Percentiles rank a stretch among this genome's conserved stretches.
These are phyloP conservation scores for Tylopilus sp. DNA, from an alignment of 1,284 basidiomycete species.

Conservation along the genomic window DNA sequence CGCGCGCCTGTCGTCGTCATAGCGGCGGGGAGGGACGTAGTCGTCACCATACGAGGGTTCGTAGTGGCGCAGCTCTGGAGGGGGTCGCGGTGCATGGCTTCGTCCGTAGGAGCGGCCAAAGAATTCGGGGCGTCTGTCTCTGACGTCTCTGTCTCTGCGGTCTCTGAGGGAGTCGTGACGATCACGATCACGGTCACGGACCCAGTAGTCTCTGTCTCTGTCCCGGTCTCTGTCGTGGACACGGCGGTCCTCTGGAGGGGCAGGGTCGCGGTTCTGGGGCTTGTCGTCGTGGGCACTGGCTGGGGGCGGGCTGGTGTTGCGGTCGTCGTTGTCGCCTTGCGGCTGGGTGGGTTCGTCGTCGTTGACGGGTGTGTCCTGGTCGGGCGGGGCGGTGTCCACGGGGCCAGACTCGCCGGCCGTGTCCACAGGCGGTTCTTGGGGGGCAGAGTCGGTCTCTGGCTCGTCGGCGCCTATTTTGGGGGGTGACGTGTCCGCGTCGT, in stretches of 20 bases:
- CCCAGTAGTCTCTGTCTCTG: constrained; percentile 35
- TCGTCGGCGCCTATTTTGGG: constrained; percentile 18
- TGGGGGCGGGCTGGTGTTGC: constrained; percentile 7
- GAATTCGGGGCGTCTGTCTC: constrained; percentile 36
- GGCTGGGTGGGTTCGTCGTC: constrained; percentile 16
- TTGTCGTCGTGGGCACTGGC: constrained; percentile 14
- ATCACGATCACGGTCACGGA: constrained; percentile 32
- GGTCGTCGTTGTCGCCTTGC: constrained; percentile 20
- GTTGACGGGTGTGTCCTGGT: constrained; percentile 15
- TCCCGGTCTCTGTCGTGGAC: constrained; percentile 35
- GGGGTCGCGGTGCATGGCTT: constrained; percentile 42
- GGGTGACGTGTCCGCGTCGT: constrained; percentile 22
- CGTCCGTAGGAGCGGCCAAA: constrained; percentile 39
- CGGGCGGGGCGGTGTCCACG: constrained; percentile 11
- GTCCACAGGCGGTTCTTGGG: constrained; percentile 7
- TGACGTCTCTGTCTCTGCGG: constrained; percentile 36
- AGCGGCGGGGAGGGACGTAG: constrained; percentile 34
- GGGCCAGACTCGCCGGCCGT: constrained; percentile 24
- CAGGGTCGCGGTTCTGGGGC: constrained; percentile 6
- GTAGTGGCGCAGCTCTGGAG: constrained; percentile 44
- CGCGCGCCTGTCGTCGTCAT: constrained; percentile 34
- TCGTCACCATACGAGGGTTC: constrained; percentile 40
- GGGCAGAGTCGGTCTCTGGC: constrained; percentile 5
- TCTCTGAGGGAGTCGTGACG: constrained; percentile 30
- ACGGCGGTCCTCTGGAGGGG: constrained; percentile 24